Conservation (phyloP, 768 basidiomycete species). For the Suillus plorans region DNA sequence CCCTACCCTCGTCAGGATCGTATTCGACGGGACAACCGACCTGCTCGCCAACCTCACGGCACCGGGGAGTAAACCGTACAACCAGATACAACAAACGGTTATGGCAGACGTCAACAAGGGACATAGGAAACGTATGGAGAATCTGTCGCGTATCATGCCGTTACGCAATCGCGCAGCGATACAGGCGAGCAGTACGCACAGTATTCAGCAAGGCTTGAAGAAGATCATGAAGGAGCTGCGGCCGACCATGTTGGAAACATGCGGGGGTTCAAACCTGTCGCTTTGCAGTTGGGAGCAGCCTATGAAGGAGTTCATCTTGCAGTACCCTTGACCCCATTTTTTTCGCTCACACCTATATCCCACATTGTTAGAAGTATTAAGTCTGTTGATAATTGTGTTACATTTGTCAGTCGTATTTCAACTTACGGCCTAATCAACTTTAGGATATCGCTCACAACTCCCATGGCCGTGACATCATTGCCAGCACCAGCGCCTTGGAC, state of each 20-base stretch:
- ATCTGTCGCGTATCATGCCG: conserved; percentile 6
- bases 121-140: conserved; percentile 12
- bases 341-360: not conserved
- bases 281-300: conserved; percentile 58
- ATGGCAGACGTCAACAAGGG: conserved; percentile 32
- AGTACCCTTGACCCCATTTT: conserved; percentile 49
- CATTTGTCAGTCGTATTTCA: conserved; percentile 4
- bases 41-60: conserved; percentile 35
- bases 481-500: conserved; percentile 97
- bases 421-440: conserved; percentile 36
- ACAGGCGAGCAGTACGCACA: conserved; percentile 21
- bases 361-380: not conserved
- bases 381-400: conserved; percentile 1
- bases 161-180: conserved; percentile 6
- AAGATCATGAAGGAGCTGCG: conserved; percentile 35
- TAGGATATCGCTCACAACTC: conserved; percentile 86
- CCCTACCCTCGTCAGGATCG: conserved; percentile 46
- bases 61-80: conserved; percentile 42
- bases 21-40: conserved; percentile 41
- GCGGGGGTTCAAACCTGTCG: conserved; percentile 47
- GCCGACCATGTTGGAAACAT: conserved; percentile 35
- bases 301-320: conserved; percentile 64
- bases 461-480: conserved; percentile 98
- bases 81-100: conserved; percentile 42
- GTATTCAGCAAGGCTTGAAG: conserved; percentile 24